phyloP scores from a whole-genome alignment of 495 filamentous ascomycete genomes.

The Darksidea phi region DNA sequence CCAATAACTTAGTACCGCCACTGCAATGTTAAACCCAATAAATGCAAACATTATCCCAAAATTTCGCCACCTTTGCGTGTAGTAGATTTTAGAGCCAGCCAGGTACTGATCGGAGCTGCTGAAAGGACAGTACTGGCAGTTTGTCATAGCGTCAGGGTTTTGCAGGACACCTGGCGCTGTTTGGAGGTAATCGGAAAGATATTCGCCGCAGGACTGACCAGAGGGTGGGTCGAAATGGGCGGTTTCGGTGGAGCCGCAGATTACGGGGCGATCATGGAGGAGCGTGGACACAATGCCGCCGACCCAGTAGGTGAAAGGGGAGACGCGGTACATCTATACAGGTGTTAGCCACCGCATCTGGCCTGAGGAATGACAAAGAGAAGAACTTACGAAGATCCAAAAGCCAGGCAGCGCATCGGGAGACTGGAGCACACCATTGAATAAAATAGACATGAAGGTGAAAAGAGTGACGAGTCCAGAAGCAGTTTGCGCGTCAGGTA shows the following conservation, averaged over 20 bases:
- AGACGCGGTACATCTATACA: slow-evolving; percentile 77
- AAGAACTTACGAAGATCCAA: slow-evolving; percentile 57
- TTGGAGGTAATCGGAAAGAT: slow-evolving; percentile 54
- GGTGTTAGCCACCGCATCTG: slow-evolving; percentile 71
- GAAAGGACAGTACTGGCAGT: slow-evolving; percentile 64
- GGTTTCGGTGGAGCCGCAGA: slow-evolving; percentile 62
- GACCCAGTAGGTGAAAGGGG: slow-evolving; percentile 73
- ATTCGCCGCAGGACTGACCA: slow-evolving; percentile 57
- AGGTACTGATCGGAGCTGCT: slow-evolving; percentile 64
- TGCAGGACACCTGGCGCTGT: slow-evolving; percentile 44
- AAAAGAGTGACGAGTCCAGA: slow-evolving; percentile 66
- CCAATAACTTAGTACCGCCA: slow-evolving; percentile 12
- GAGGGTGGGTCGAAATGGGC: slow-evolving; percentile 56
- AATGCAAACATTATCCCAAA: slow-evolving; percentile 15
- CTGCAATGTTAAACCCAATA: slow-evolving; percentile 8
- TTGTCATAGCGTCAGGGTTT: slow-evolving; percentile 49
- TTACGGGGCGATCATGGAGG: slow-evolving; percentile 56
- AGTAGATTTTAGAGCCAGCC: slow-evolving; percentile 49
- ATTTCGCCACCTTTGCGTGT: slow-evolving; percentile 59
- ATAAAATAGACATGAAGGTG: slow-evolving; percentile 59
- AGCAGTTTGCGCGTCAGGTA: slow-evolving; percentile 66
- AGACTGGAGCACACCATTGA: slow-evolving; percentile 47
- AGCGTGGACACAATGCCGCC: slow-evolving; percentile 61
- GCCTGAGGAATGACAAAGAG: slow-evolving; percentile 49
- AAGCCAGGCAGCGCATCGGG: background rate